Conservation (phyloP, 768 basidiomycete species). For the Cystoderma amianthinum region DNA sequence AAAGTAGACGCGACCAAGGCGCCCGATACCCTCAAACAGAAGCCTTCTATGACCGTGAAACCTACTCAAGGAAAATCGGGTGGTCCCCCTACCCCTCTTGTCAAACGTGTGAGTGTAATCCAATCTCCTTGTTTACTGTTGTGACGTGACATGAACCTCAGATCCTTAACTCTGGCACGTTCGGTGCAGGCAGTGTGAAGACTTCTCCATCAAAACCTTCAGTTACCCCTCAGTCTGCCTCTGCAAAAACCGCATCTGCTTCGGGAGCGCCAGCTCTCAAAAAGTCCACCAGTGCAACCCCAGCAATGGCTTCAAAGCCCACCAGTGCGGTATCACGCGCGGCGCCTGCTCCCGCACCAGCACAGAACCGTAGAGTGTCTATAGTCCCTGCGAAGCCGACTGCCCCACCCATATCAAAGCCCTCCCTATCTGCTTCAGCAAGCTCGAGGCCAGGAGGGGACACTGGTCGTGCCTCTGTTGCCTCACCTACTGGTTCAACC, state of each 20-base stretch:
- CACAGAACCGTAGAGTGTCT: conserved; percentile 35
- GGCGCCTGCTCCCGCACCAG: conserved; percentile 23
- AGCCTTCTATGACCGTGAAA: background rate
- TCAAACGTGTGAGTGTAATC: conserved; percentile 53
- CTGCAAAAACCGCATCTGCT: conserved; percentile 11
- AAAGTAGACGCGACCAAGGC: background rate
- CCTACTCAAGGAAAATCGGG: conserved; percentile 35
- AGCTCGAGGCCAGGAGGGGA: conserved; percentile 28
- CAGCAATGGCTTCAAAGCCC: conserved; percentile 30
- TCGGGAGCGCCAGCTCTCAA: conserved; percentile 16
- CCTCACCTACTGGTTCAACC: conserved; percentile 52
- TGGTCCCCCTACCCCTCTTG: conserved; percentile 44
- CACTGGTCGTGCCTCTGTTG: conserved; percentile 38
- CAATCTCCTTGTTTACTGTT: conserved; percentile 4
- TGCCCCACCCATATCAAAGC: conserved; percentile 22
- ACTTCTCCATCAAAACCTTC: conserved; percentile 18
- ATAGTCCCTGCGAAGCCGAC: conserved; percentile 31
- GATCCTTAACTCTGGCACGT: conserved; percentile 63
- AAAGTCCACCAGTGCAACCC: conserved; percentile 32
- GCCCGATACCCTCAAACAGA: background rate
- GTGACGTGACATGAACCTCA: conserved; percentile 18
- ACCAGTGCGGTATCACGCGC: conserved; percentile 22
- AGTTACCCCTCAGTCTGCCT: conserved; percentile 17
- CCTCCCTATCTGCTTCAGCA: conserved; percentile 32
- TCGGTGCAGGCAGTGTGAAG: conserved; percentile 52